Percentiles rank a stretch among this genome's conserved stretches.
phyloP scores from a whole-genome alignment of 345 rosid species.

The Erodium maritimum region DNA sequence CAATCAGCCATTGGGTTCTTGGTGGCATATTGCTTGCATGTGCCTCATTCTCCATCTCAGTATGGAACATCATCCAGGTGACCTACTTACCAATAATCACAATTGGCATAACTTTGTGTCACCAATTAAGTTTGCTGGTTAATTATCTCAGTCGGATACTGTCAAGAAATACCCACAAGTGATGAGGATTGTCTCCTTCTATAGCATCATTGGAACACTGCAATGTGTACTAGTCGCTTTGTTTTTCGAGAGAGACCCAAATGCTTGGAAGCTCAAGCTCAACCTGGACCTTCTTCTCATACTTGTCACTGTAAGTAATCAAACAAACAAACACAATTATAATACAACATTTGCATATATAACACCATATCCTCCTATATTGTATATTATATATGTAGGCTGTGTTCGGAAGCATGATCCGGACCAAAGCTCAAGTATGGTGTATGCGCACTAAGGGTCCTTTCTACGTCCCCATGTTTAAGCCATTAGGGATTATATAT shows the following conservation, averaged over 20 bases:
- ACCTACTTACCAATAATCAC: background rate
- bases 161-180: conserved; percentile 46
- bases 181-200: conserved; percentile 57
- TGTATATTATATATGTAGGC: too few relatives aligned
- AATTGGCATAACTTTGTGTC: too few relatives aligned
- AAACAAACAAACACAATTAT: background rate
- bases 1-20: conserved; percentile 47
- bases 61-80: conserved; percentile 70
- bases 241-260: conserved; percentile 44
- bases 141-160: conserved; percentile 32
- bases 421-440: conserved; percentile 45
- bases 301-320: conserved; percentile 39
- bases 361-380: too few relatives aligned
- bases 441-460: conserved; percentile 47
- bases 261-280: conserved; percentile 54
- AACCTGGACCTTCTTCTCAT: conserved; percentile 51
- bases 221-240: conserved; percentile 47
- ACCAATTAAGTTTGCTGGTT: background rate
- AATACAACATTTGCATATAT: background rate
- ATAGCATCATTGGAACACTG: conserved; percentile 57
- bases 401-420: conserved; percentile 43
- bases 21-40: conserved; percentile 63
- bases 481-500: conserved; percentile 62
- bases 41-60: conserved; percentile 41
- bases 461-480: conserved; percentile 56